A percentile compares a stretch with the other conserved stretches of the same genome.
Evolutionary conservation across 75 land plant genomes (phyloP).

Genomic region (Isoetes taiwanensis): DNA sequence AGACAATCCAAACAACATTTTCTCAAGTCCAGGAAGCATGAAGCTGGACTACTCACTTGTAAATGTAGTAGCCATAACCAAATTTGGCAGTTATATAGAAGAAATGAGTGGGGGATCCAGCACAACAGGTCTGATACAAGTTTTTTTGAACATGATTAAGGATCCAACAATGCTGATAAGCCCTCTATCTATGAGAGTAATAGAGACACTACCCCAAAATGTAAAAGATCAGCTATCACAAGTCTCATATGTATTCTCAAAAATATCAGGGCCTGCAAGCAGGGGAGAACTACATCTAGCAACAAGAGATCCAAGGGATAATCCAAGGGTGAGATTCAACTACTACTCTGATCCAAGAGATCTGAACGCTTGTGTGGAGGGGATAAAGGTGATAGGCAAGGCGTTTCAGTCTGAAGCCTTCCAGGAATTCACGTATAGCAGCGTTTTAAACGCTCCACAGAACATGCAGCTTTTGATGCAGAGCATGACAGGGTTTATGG

Average conservation of each 20-base stretch:
- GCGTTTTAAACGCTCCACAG: too few relatives aligned
- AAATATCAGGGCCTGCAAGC: constrained; percentile 33
- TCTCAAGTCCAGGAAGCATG: constrained; percentile 43
- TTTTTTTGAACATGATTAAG: not conserved
- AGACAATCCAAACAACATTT: constrained; percentile 73
- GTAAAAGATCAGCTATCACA: not conserved
- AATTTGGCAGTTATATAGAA: constrained; percentile 58
- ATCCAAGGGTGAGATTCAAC: constrained; percentile 6
- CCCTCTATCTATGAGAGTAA: not conserved
- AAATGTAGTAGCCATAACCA: constrained; percentile 66
- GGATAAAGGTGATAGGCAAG: constrained; percentile 9
- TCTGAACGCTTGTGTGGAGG: constrained; percentile 5
- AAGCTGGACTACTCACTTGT: constrained; percentile 52
- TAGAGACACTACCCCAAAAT: not conserved
- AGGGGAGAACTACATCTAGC: constrained; percentile 22
- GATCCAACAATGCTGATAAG: not conserved
- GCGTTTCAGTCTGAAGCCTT: not conserved
- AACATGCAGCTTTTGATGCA: not conserved
- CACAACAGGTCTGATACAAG: not conserved
- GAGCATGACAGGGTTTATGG: too few relatives aligned
- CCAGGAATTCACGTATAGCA: not conserved
- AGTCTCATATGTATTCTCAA: constrained; percentile 12
- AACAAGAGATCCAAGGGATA: constrained; percentile 12
- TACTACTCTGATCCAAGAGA: constrained; percentile 12
- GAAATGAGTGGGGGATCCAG: constrained; percentile 41